A percentile compares a stretch with the other conserved stretches of the same genome.
These are phyloP conservation scores for Hyphopichia khmerensis DNA, from an alignment of 1,139 yeast species.

Conservation along the genomic window DNA sequence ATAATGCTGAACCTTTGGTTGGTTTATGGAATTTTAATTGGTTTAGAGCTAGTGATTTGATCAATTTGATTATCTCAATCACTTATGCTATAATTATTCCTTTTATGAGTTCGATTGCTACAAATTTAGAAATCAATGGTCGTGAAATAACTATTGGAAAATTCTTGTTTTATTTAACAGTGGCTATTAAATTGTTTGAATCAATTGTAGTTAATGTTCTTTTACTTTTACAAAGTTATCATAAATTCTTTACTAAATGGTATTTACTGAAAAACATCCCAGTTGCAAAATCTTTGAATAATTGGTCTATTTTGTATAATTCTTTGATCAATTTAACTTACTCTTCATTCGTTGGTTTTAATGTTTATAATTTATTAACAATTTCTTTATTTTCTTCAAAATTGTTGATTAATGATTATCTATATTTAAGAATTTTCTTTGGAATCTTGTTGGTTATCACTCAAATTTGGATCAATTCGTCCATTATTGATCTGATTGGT, in stretches of 20 bases:
- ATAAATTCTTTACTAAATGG: constrained; percentile 65
- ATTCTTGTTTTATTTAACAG: constrained; percentile 47
- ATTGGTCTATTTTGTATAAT: constrained; percentile 77
- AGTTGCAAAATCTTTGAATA: constrained; percentile 66
- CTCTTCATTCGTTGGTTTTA: constrained; percentile 45
- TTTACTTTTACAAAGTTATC: constrained; percentile 59
- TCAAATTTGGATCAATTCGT: constrained; percentile 71
- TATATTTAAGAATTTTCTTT: constrained; percentile 57
- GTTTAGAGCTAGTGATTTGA: constrained; percentile 64
- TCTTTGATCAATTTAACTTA: constrained; percentile 46
- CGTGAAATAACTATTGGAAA: constrained; percentile 9
- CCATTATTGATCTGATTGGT: constrained; percentile 73
- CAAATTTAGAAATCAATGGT: constrained; percentile 14
- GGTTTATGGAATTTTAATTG: constrained; percentile 63
- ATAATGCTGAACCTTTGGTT: constrained; percentile 60
- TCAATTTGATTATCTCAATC: constrained; percentile 49
- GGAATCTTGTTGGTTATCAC: constrained; percentile 56
- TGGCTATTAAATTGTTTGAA: constrained; percentile 52
- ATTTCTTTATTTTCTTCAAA: constrained; percentile 11
- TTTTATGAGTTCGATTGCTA: constrained; percentile 33
- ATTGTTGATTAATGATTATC: constrained; percentile 35
- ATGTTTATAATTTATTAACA: constrained; percentile 27
- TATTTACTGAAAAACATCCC: constrained; percentile 68
- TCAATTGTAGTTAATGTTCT: constrained; percentile 53
- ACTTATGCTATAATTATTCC: constrained; percentile 49